phyloP scores from a whole-genome alignment of 495 filamentous ascomycete species.

The Tirmania nivea region DNA sequence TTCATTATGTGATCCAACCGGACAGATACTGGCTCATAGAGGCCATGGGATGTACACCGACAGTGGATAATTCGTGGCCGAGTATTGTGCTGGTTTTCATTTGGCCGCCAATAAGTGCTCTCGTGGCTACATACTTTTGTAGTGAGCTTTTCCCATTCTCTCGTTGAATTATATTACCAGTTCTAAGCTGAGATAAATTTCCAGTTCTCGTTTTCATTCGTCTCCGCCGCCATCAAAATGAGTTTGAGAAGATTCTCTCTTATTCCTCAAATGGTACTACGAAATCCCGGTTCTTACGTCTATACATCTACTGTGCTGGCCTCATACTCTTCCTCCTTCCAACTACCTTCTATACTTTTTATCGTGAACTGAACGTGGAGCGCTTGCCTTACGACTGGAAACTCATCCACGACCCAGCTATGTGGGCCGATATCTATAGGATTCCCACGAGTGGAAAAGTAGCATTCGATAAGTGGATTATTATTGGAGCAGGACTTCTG shows the following conservation, averaged over 20 bases:
- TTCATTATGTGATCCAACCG: slow-evolving; percentile 47
- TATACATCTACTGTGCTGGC: slow-evolving; percentile 50
- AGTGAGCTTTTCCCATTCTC: slow-evolving; percentile 31
- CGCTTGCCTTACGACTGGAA: slow-evolving; percentile 32
- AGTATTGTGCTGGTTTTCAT: slow-evolving; percentile 41
- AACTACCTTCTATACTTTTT: slow-evolving; percentile 37
- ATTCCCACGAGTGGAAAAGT: slow-evolving; percentile 33
- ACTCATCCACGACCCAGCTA: slow-evolving; percentile 28
- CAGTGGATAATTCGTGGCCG: slow-evolving; percentile 48
- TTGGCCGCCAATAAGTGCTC: slow-evolving; percentile 42
- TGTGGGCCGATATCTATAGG: slow-evolving; percentile 40
- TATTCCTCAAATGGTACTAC: slow-evolving; percentile 33
- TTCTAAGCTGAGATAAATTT: background rate
- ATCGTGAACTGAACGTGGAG: slow-evolving; percentile 27
- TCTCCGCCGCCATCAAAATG: slow-evolving; percentile 40
- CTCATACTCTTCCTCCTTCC: slow-evolving; percentile 49
- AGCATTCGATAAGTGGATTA: slow-evolving; percentile 45
- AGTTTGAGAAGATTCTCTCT: slow-evolving; percentile 37
- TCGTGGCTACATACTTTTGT: slow-evolving; percentile 45
- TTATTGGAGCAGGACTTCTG: slow-evolving; percentile 34
- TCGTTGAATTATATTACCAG: slow-evolving; percentile 1
- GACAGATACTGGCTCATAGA: slow-evolving; percentile 51
- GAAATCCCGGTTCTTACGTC: slow-evolving; percentile 51
- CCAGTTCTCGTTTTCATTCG: slow-evolving; percentile 44
- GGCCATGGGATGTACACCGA: slow-evolving; percentile 48